Conservation (phyloP, 2,329 filamentous ascomycete species). For the Raffaelea arxii region DNA sequence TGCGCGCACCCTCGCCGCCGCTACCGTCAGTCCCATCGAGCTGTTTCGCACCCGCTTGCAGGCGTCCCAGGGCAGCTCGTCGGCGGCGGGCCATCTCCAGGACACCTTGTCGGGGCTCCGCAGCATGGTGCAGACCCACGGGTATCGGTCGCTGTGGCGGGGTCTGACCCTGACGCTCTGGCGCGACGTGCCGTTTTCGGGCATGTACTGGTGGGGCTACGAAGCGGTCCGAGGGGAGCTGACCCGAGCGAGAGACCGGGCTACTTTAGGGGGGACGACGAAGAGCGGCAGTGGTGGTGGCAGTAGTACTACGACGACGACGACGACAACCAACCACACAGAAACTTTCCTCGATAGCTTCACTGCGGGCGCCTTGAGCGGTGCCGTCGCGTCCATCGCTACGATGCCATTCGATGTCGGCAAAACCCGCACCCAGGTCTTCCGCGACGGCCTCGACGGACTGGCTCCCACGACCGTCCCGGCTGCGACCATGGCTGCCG, state of each 20-base stretch:
- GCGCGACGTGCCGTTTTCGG: conserved; percentile 95
- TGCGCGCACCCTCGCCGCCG: conserved; percentile 71
- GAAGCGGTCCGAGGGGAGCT: conserved; percentile 68
- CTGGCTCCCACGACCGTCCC: conserved; percentile 10
- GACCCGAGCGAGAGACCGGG: conserved; percentile 54
- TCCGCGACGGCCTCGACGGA: conserved; percentile 40
- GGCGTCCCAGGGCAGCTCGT: conserved; percentile 51
- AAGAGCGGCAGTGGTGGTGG: conserved; percentile 25
- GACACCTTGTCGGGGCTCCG: conserved; percentile 68
- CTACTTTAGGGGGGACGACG: conserved; percentile 26
- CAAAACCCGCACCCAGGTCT: conserved; percentile 88
- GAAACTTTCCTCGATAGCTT: conserved; percentile 85
- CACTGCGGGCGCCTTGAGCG: conserved; percentile 71
- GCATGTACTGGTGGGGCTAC: conserved; percentile 97
- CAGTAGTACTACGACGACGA: conserved; percentile 38
- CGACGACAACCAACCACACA: conserved; percentile 59
- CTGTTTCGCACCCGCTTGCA: conserved; percentile 91
- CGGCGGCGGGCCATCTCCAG: conserved; percentile 61
- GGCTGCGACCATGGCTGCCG: conserved; percentile 20
- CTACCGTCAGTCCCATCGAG: conserved; percentile 81
- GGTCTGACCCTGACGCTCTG: conserved; percentile 86
- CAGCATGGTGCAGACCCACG: conserved; percentile 68
- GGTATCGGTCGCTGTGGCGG: conserved; percentile 79
- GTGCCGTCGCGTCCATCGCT: conserved; percentile 73
- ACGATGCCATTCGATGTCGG: conserved; percentile 97